These are phyloP conservation scores for Kockovaella imperatae DNA, from an alignment of 768 basidiomycete species.

Conservation along the genomic window DNA sequence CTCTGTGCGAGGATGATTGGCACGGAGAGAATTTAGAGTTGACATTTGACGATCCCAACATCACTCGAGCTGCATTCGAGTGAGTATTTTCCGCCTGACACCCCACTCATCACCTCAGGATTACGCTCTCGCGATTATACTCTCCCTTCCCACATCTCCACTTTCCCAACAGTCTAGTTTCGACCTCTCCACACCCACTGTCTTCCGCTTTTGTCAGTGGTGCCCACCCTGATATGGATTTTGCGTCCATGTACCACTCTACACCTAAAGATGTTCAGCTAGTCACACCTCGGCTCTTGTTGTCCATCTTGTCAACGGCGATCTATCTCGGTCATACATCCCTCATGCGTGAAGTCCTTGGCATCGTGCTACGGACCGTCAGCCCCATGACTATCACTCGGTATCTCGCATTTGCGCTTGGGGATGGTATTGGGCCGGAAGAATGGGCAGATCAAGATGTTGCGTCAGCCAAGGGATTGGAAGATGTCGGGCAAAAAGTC, in stretches of 20 bases:
- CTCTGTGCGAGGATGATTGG: slow-evolving; percentile 14
- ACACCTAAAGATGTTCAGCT: slow-evolving; percentile 58
- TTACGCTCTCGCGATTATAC: slow-evolving; percentile 79
- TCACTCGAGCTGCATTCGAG: slow-evolving; percentile 88
- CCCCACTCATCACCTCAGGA: slow-evolving; percentile 47
- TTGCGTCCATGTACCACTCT: slow-evolving; percentile 28
- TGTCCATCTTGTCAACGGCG: slow-evolving; percentile 78
- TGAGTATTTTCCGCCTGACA: slow-evolving; percentile 46
- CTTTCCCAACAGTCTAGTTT: slow-evolving; percentile 58
- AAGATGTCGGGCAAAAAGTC: slow-evolving; percentile 13
- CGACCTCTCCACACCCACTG: slow-evolving; percentile 62
- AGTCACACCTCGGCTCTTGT: slow-evolving; percentile 68
- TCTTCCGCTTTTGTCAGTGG: slow-evolving; percentile 48
- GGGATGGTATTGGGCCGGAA: slow-evolving; percentile 54
- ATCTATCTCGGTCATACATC: slow-evolving; percentile 76
- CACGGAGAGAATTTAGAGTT: slow-evolving; percentile 57
- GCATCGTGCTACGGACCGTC: slow-evolving; percentile 61
- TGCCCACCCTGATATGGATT: slow-evolving; percentile 42
- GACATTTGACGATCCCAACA: slow-evolving; percentile 74
- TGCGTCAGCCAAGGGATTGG: slow-evolving; percentile 21
- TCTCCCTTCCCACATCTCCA: slow-evolving; percentile 72
- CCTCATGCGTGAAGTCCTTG: slow-evolving; percentile 66
- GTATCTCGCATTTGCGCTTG: slow-evolving; percentile 77
- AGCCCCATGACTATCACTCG: slow-evolving; percentile 67
- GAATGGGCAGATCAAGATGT: slow-evolving; percentile 49